These are phyloP conservation scores for Diaporthe sp. DNA, from an alignment of 2,329 filamentous ascomycete genomes.

Conservation along the genomic window DNA sequence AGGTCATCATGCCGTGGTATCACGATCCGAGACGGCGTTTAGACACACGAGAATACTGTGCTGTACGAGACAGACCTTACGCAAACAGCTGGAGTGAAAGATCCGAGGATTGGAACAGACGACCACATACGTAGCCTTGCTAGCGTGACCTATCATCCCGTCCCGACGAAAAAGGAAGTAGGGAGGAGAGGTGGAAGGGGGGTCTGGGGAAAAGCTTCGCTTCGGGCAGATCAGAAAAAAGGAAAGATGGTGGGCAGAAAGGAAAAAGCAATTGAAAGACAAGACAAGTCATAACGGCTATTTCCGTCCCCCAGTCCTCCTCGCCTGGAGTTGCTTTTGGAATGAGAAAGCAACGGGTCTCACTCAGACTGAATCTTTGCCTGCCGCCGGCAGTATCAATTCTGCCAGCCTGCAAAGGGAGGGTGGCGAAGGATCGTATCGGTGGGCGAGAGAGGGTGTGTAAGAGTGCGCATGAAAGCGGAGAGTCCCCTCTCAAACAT, in stretches of 20 bases:
- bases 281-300: conserved; percentile 8
- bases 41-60: not conserved
- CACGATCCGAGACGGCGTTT: not conserved
- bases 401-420: not conserved
- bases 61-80: not conserved
- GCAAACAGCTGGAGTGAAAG: not conserved
- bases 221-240: not conserved
- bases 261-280: not conserved
- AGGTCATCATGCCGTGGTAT: not conserved
- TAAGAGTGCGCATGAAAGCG: not conserved
- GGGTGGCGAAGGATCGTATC: not conserved
- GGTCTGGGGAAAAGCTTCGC: conserved; percentile 1
- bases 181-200: not conserved
- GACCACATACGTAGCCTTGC: too few relatives aligned
- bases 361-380: not conserved
- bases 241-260: not conserved
- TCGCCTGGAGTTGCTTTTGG: conserved; percentile 11
- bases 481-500: not conserved
- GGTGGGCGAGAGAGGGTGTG: not conserved
- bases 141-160: not conserved
- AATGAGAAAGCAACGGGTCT: conserved; percentile 27
- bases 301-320: not conserved
- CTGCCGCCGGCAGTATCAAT: conserved; percentile 4
- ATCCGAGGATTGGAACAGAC: not conserved
- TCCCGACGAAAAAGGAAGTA: conserved; percentile 1